Evolutionary conservation across 2,329 filamentous ascomycete genomes (phyloP), one percentile per base, ranked within the genome.

Genomic region (Knufia petricola): DNA sequence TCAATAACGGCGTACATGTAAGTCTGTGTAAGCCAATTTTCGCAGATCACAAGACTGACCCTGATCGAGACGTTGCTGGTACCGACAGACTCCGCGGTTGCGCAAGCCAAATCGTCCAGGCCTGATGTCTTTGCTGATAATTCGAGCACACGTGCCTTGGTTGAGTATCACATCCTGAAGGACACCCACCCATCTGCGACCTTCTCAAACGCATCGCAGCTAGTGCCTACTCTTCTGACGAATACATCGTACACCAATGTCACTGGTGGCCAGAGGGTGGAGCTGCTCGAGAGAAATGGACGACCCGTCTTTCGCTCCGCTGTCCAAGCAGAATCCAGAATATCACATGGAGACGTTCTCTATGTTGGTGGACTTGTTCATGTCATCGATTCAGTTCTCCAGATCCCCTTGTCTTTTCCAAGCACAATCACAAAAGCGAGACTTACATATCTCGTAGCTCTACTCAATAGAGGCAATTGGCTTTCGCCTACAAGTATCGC

Each of bases 101-200:
- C 43, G 15, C 19, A 38, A 4, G 50, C 52, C 21, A 39, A 28
- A 10, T 23, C 47, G 19, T 48, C 40, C 10, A 54, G 52, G 37
- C 52, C 48, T 9, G 34, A 48, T n/a, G n/a, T 51, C 19, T 42
- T 42, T 37, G 34, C 36, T 21, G 50, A 55, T 32, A 48, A 43
- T n/a, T 47, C 50, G 19, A 53, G 64, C 12, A 56, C 73, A 15
- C 57, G 63, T 50, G 73, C 73, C 3, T 60, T 80, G 23, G 62
- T 82, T 19, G 66, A 63, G 48, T 82, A 82, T 61, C 79, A 82
- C 59, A 69, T 81, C 17, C 61, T 82, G 6, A 72, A 75, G 49
- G 78, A 77, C 31, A 71, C 68, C 1, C 70, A 73, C 54, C 56
- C 50, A 3, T 60, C 69, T 1, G 54, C 50, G 24, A 50, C 45